Conservation (phyloP, 768 basidiomycete genomes). For the Pleurotus giganteus region DNA sequence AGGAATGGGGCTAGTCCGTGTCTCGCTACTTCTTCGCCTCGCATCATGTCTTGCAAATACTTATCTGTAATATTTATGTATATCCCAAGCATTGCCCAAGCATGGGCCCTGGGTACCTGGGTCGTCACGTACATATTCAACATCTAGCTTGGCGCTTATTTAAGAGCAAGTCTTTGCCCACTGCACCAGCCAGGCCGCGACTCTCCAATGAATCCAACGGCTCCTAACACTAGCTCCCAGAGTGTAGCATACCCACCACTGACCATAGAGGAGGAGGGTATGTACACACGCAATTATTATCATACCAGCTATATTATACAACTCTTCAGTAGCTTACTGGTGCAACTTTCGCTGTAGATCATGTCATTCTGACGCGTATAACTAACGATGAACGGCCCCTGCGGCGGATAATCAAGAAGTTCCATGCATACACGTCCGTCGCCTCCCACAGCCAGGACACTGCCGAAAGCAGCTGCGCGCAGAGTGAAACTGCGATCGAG, state of each 20-base stretch:
- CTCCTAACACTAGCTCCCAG: slow-evolving; percentile 16
- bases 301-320: slow-evolving; percentile 25
- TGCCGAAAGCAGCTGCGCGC: background rate
- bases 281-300: slow-evolving; percentile 14
- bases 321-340: slow-evolving; percentile 11
- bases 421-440: slow-evolving; percentile 67
- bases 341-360: slow-evolving; percentile 43
- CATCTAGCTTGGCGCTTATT: too few species aligned
- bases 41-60: too few species aligned
- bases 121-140: too few species aligned
- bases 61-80: too few species aligned
- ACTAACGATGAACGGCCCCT: slow-evolving; percentile 80
- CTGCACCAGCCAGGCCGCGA: too few species aligned
- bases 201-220: background rate
- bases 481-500: slow-evolving; percentile 35
- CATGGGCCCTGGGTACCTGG: too few species aligned
- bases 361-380: slow-evolving; percentile 77
- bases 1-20: slow-evolving; percentile 54
- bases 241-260: slow-evolving; percentile 39
- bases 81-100: too few species aligned
- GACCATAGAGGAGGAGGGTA: slow-evolving; percentile 66
- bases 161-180: too few species aligned
- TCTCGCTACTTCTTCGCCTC: background rate
- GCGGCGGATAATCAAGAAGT: slow-evolving; percentile 77
- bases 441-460: slow-evolving; percentile 24